Evolutionary conservation across 495 filamentous ascomycete species (phyloP).

Genomic region (Copromyces sp.): DNA sequence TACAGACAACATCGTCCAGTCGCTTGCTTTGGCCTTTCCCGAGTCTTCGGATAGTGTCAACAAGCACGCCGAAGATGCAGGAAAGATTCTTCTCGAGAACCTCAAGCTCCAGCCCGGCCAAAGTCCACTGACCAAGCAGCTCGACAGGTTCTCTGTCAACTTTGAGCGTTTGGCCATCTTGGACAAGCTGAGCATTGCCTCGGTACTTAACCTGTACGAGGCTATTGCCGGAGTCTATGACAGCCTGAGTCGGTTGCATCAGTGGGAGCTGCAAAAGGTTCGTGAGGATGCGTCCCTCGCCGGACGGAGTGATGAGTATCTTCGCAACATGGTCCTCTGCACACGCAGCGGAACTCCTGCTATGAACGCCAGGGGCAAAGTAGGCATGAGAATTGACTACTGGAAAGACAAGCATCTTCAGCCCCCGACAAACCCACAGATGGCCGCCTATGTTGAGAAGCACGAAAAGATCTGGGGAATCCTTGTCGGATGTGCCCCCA

Average conservation of each 20-base stretch:
- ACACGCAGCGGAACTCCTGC: slow-evolving; percentile 63
- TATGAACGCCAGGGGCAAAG: slow-evolving; percentile 60
- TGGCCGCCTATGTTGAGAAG: slow-evolving; percentile 14
- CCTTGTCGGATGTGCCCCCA: slow-evolving; percentile 50
- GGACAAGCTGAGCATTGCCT: slow-evolving; percentile 65
- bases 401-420: slow-evolving; percentile 60
- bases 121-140: slow-evolving; percentile 46
- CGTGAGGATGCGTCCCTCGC: slow-evolving; percentile 39
- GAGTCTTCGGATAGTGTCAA: slow-evolving; percentile 37
- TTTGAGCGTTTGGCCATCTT: slow-evolving; percentile 66
- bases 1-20: slow-evolving; percentile 39
- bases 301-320: slow-evolving; percentile 39
- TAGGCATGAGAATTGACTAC: slow-evolving; percentile 77
- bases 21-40: slow-evolving; percentile 35
- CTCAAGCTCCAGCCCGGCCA: slow-evolving; percentile 35
- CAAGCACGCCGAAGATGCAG: slow-evolving; percentile 38
- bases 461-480: slow-evolving; percentile 45
- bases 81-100: slow-evolving; percentile 45
- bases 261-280: slow-evolving; percentile 55
- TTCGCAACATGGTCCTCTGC: slow-evolving; percentile 48
- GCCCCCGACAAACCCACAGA: slow-evolving; percentile 21
- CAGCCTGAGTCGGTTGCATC: slow-evolving; percentile 52
- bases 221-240: slow-evolving; percentile 72
- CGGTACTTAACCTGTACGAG: slow-evolving; percentile 76
- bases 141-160: slow-evolving; percentile 68